These are phyloP conservation scores for Clausena lansium DNA, from an alignment of 345 rosid genomes.

Conservation along the genomic window DNA sequence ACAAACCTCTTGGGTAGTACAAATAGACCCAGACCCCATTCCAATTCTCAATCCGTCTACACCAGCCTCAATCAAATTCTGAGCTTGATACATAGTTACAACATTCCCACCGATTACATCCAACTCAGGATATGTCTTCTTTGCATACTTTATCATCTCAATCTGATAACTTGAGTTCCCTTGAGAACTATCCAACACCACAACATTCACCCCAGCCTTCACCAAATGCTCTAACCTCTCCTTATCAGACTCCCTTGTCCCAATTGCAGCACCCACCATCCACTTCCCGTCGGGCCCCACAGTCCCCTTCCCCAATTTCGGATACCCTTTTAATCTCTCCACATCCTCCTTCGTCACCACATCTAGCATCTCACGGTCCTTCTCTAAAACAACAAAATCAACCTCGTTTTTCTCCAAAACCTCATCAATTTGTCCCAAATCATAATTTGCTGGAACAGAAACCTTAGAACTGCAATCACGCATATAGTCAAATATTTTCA, in stretches of 20 bases:
- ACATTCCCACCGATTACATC: constrained; percentile 94
- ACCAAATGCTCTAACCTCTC: constrained; percentile 79
- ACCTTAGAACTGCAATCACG: constrained; percentile 37
- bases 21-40: constrained; percentile 96
- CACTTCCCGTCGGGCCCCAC: constrained; percentile 74
- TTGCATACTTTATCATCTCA: constrained; percentile 80
- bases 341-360: constrained; percentile 66
- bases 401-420: constrained; percentile 40
- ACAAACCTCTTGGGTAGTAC: constrained; percentile 96
- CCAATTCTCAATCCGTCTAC: constrained; percentile 87
- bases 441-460: constrained; percentile 52
- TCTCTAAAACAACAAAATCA: constrained; percentile 59
- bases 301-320: constrained; percentile 61
- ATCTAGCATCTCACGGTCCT: constrained; percentile 61
- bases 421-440: constrained; percentile 47
- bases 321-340: constrained; percentile 68
- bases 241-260: constrained; percentile 78
- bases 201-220: constrained; percentile 60
- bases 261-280: constrained; percentile 93
- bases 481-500: constrained; percentile 57
- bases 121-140: constrained; percentile 61
- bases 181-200: constrained; percentile 88
- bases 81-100: constrained; percentile 82
- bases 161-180: constrained; percentile 87
- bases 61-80: constrained; percentile 78